A percentile compares a stretch with the other conserved stretches of the same genome.
Evolutionary conservation across 1,139 yeast species (phyloP).

Genomic region (Yamadazyma triangularis): DNA sequence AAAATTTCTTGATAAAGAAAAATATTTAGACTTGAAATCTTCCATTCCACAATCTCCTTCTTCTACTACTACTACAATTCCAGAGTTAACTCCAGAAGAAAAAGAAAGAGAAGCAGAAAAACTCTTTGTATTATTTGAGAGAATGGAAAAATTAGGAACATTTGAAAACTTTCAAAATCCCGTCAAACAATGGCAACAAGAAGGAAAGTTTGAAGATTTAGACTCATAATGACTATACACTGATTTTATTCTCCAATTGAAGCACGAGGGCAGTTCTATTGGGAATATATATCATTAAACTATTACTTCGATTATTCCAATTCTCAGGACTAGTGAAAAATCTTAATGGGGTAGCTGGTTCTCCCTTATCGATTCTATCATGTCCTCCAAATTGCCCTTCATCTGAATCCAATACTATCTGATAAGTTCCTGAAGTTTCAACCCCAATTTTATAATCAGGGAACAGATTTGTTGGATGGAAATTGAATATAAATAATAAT

Average conservation of each 20-base stretch:
- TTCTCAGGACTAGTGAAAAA: constrained; percentile 66
- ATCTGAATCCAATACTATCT: constrained; percentile 73
- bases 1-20: constrained; percentile 7
- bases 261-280: constrained; percentile 75
- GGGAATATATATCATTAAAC: constrained; percentile 80
- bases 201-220: constrained; percentile 26
- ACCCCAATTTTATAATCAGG: constrained; percentile 89
- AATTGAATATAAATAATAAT: constrained; percentile 78
- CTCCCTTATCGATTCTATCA: constrained; percentile 48
- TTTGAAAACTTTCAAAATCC: constrained; percentile 43
- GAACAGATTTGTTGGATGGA: constrained; percentile 80
- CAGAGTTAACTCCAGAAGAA: constrained; percentile 41
- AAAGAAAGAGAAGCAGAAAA: constrained; percentile 52
- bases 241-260: constrained; percentile 13
- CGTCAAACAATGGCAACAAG: constrained; percentile 30
- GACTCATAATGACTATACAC: no score
- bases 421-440: constrained; percentile 71
- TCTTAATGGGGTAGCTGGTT: constrained; percentile 31
- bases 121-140: constrained; percentile 44
- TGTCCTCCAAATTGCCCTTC: constrained; percentile 76
- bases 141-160: constrained; percentile 41
- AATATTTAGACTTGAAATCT: constrained; percentile 3
- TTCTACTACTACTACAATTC: constrained; percentile 1
- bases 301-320: constrained; percentile 81
- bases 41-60: no score